Percentiles rank a stretch among this genome's conserved stretches.
Evolutionary conservation across 2,329 filamentous ascomycete genomes (phyloP).

Genomic region (Microdochium paspali): DNA sequence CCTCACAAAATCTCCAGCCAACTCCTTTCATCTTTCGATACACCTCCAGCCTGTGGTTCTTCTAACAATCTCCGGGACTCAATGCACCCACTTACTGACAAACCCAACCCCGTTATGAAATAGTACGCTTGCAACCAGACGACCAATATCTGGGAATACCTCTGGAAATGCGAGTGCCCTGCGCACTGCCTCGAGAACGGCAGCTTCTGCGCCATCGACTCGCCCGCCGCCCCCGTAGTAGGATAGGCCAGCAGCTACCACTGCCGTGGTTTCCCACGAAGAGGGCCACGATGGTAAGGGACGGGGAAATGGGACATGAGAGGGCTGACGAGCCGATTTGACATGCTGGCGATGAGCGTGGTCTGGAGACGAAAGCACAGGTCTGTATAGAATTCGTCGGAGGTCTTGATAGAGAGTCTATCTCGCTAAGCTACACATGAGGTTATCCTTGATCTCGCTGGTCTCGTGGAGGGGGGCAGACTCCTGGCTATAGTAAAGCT

Average conservation of each 20-base stretch:
- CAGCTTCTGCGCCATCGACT: background rate
- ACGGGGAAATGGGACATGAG: background rate
- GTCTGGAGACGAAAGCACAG: no score
- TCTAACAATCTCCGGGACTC: background rate
- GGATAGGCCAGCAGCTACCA: background rate
- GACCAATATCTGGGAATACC: background rate
- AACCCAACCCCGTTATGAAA: background rate
- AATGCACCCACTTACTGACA: background rate
- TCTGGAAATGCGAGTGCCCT: background rate
- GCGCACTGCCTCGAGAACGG: background rate
- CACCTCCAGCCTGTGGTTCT: background rate
- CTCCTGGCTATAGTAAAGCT: no score
- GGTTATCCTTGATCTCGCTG: no score
- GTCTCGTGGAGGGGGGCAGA: no score
- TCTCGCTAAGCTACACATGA: no score
- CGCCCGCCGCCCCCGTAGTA: background rate
- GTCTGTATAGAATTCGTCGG: no score
- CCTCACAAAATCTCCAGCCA: no score
- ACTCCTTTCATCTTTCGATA: background rate
- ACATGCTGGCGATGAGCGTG: no score
- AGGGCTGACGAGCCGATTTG: no score
- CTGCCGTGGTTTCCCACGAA: no score
- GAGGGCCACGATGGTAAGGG: background rate
- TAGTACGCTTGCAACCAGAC: background rate
- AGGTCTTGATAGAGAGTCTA: no score